A percentile compares a stretch with the other conserved stretches of the same genome.
Conservation (phyloP, 202 grass and related monocot species). For the Saccharum hybrid region DNA sequence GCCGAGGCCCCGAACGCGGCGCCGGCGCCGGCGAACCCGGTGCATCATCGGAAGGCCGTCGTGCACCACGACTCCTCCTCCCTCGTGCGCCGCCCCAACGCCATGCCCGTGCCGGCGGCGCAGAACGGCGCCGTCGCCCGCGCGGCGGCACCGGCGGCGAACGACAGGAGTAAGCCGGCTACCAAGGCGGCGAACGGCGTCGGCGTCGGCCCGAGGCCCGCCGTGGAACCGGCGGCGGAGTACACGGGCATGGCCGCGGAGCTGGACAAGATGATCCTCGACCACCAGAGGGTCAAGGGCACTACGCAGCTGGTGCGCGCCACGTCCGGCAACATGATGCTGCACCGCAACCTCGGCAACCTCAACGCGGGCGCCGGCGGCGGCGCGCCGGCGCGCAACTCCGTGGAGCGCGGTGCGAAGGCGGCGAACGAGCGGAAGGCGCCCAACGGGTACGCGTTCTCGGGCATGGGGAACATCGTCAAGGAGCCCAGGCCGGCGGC, state of each 20-base stretch:
- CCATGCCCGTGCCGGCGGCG: conserved; percentile 3
- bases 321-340: conserved; percentile 94
- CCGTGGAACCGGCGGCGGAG: conserved; percentile 27
- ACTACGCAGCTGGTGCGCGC: conserved; percentile 68
- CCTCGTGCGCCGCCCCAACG: conserved; percentile 39
- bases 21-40: neutral
- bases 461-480: conserved; percentile 59
- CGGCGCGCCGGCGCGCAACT: conserved; percentile 33
- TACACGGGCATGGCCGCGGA: conserved; percentile 77
- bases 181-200: conserved; percentile 28
- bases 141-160: neutral
- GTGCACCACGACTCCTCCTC: conserved; percentile 41
- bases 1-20: neutral
- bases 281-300: conserved; percentile 64
- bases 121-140: conserved; percentile 17
- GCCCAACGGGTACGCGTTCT: conserved; percentile 48
- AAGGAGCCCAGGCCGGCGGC: conserved; percentile 32
- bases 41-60: conserved; percentile 31
- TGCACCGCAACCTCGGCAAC: conserved; percentile 90
- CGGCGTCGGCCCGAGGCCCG: neutral
- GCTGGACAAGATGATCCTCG: conserved; percentile 88
- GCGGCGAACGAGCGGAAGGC: conserved; percentile 44
- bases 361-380: conserved; percentile 48
- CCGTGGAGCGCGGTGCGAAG: conserved; percentile 45
- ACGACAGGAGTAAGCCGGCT: neutral